Percentiles rank a stretch among this genome's conserved stretches.
Conservation (phyloP, 2,329 filamentous ascomycete genomes). For the Paramyrothecium roridum region DNA sequence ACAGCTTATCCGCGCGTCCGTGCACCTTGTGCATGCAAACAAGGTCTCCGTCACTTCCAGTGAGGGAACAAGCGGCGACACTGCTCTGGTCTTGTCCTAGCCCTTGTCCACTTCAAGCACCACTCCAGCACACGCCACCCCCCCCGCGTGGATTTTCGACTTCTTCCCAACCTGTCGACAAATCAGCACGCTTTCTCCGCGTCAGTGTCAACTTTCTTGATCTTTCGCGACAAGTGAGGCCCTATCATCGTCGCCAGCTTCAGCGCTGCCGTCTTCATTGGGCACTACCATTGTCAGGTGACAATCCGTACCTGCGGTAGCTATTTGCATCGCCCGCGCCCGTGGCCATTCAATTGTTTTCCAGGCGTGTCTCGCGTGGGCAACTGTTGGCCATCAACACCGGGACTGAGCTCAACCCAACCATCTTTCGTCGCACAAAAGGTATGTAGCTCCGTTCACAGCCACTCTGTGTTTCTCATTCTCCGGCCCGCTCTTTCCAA, state of each 20-base stretch:
- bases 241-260: constrained; percentile 49
- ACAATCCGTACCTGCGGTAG: constrained; percentile 35
- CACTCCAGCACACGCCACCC: constrained; percentile 17
- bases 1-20: too few species aligned
- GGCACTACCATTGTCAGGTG: constrained; percentile 47
- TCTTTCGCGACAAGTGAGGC: constrained; percentile 39
- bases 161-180: constrained; percentile 31
- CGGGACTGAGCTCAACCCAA: background rate
- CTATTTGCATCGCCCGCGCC: constrained; percentile 14
- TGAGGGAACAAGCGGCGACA: too few species aligned
- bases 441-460: background rate
- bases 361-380: background rate
- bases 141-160: constrained; percentile 13
- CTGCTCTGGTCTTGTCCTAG: background rate
- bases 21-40: too few species aligned
- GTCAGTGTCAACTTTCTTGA: constrained; percentile 26
- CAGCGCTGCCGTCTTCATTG: constrained; percentile 43
- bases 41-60: too few species aligned
- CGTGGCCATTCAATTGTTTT: background rate
- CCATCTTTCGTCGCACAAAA: background rate
- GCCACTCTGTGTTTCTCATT: background rate
- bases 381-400: background rate
- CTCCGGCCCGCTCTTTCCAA: background rate
- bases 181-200: constrained; percentile 46
- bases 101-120: constrained; percentile 22